Base-by-base conservation (phyloP, 2,329 filamentous ascomycete species). In the Mycosphaerelloides madeirae region DNA sequence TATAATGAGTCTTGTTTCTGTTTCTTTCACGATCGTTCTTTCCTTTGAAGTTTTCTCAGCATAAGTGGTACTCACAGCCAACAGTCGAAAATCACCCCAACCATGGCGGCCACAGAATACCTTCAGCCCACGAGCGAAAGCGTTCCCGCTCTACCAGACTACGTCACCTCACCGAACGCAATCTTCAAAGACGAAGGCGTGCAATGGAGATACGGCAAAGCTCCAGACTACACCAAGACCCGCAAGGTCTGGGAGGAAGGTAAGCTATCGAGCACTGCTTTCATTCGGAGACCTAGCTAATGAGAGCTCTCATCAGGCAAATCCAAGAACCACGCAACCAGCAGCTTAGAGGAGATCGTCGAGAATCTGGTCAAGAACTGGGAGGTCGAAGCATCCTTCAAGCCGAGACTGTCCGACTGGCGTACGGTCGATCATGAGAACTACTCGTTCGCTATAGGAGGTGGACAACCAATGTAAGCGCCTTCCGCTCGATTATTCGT, bases 351-450 rank as follows among this genome's bases (percentile, higher is more conserved):
- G 12, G 66, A 74, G 38, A 73, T 85, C 3, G 80, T 85, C 31
- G 76, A 84, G 61, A 85, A 84, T 58, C 74, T 85, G 1, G 81
- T 85, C 59, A 84, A 85, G 68, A 85, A 85, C 62, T 85, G 81
- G 82, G 81, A 85, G 63, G 76, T 84, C 40, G 81, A 85, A 62
- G 82, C 82, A 1, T 83, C 79, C 0, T 84, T 82, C 74, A 85
- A 85, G 66, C 73, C 74, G 6, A 57, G 70, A 13, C 69, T 84
- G 8, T 55, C 66, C 3, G 78, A 85, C 64, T 85, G 81, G 81
- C 74, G 81, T 35, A 85, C 82, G 2, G 73, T 85, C 53, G 78
- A 84, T 60, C 70, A 67, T 3, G 59, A 67, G 6, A 75, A 73
- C 22, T 85, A 84, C 68, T 73, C 68, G 2, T 84, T 85, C 57